phyloP scores from a whole-genome alignment of 352 stramenopile species.

The Phytophthora boehmeriae region DNA sequence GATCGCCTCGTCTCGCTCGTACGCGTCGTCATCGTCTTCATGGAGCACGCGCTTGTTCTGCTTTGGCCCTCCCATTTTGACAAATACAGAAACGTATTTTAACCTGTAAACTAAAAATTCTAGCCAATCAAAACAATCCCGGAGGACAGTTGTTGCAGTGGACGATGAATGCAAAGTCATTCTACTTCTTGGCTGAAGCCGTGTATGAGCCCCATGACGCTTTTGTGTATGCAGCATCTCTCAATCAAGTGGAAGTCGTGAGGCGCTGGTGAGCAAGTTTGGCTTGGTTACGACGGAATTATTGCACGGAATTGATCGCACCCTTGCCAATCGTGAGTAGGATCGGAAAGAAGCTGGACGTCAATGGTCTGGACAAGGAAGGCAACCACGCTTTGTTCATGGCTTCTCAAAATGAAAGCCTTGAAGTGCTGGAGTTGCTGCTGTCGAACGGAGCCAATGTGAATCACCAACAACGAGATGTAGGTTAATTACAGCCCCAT shows the following conservation, averaged over 20 bases:
- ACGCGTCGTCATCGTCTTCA: constrained; percentile 63
- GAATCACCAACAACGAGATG: constrained; percentile 46
- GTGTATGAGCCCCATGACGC: constrained; percentile 49
- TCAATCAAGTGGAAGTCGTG: constrained; percentile 71
- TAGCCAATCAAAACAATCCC: no score
- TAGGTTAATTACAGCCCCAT: constrained; percentile 7
- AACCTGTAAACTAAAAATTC: neutral
- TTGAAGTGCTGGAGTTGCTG: constrained; percentile 62
- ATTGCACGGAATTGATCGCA: neutral
- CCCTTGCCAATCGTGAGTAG: constrained; percentile 17
- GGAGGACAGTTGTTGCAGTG: no score
- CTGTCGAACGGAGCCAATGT: constrained; percentile 47
- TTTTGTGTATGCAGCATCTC: constrained; percentile 69
- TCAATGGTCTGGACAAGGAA: constrained; percentile 58
- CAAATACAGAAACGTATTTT: neutral
- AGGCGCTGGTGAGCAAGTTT: constrained; percentile 40
- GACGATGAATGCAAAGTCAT: constrained; percentile 39
- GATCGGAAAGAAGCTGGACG: constrained; percentile 52
- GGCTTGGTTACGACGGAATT: no score
- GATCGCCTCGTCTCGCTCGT: constrained; percentile 36
- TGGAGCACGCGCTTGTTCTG: constrained; percentile 43
- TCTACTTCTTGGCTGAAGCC: constrained; percentile 38
- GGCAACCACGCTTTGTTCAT: constrained; percentile 51
- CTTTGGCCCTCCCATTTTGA: constrained; percentile 57
- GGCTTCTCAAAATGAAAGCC: constrained; percentile 64